These are phyloP conservation scores for Yamadazyma mexicana DNA, from an alignment of 1,139 yeast genomes.

Conservation along the genomic window DNA sequence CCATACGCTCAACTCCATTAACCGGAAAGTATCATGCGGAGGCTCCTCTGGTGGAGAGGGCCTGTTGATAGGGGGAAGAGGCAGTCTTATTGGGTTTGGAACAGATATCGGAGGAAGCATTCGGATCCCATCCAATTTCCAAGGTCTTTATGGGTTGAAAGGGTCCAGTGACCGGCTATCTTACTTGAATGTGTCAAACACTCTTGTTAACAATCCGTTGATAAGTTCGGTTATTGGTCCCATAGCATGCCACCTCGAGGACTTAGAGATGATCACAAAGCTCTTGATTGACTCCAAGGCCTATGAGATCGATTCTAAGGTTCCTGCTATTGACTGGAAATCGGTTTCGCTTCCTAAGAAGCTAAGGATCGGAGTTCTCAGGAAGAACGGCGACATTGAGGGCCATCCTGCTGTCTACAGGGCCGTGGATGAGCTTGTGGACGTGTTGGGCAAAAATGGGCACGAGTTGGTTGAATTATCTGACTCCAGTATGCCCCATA, in stretches of 20 bases:
- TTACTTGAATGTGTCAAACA: slow-evolving; percentile 13
- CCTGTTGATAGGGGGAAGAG: slow-evolving; percentile 30
- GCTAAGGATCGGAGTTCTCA: slow-evolving; percentile 10
- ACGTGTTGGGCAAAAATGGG: slow-evolving; percentile 1
- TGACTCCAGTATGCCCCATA: slow-evolving; percentile 36
- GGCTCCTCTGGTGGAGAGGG: slow-evolving; percentile 41
- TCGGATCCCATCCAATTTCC: slow-evolving; percentile 30
- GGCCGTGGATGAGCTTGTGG: slow-evolving; percentile 4
- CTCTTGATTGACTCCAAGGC: slow-evolving; percentile 16
- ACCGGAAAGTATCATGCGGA: slow-evolving; percentile 29
- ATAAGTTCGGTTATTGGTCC: slow-evolving; percentile 33
- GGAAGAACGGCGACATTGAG: slow-evolving; percentile 1
- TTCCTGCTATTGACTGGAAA: slow-evolving; percentile 18
- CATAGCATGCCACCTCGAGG: slow-evolving; percentile 29
- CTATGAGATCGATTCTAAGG: slow-evolving; percentile 19
- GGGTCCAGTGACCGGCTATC: slow-evolving; percentile 12
- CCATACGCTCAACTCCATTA: slow-evolving; percentile 27
- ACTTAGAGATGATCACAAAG: slow-evolving; percentile 22
- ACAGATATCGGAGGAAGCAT: slow-evolving; percentile 62
- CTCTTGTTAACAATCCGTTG: slow-evolving; percentile 13
- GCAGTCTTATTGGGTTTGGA: slow-evolving; percentile 51
- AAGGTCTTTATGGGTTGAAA: slow-evolving; percentile 10
- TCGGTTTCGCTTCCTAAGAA: slow-evolving; percentile 3
- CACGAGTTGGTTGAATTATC: slow-evolving; percentile 24
- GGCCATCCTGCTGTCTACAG: slow-evolving; percentile 10